Evolutionary conservation across 257 asterid genomes (phyloP), one percentile per base, ranked within the genome.

Genomic region (Solanum piurae): DNA sequence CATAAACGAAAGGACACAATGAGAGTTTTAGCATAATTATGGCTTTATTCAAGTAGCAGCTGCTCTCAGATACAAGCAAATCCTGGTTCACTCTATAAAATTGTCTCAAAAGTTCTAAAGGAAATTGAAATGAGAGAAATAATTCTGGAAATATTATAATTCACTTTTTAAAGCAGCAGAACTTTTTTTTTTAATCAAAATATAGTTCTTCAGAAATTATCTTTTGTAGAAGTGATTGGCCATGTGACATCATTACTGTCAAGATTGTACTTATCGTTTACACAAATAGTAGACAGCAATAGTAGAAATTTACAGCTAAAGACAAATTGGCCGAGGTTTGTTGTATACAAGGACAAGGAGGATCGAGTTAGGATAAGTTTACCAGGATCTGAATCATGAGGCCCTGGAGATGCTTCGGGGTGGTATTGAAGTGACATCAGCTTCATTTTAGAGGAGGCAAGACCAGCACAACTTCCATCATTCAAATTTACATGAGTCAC

Each of bases 321-420:
- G 12, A 12, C 73, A 25, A 58, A 76, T 36, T 34, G 60, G 23
- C 36, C 7, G 21, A 58, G 52, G 36, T 16, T 86, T 33, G 5
- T 66, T 33, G 10, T 83, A 12, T 49, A n/a, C 7, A 21, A 72
- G 79, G 38, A 69, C 62, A 52, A 52, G n/a, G 62, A 52, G 23
- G 58, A 25, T 68, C 40, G 25, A 79, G 86, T 55, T 29, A 83
- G 74, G 44, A 75, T 60, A 72, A 27, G 84, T 55, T 87, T 88
- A 91, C 93, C 92, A 69, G 89, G 86, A 89, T 91, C 93, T 37
- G 93, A 91, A 73, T 91, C 93, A 76, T 91, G 93, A 77, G 99
- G 99, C 73, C 99, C 99, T 31, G 99, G 99, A 83, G 99, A 97
- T 87, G 99, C 99, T 92, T 97, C 99, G 21, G 87, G 87, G 23